Evolutionary conservation across 805 yeast genomes (phyloP).

Genomic region (Wickerhamomyces xylosicus): DNA sequence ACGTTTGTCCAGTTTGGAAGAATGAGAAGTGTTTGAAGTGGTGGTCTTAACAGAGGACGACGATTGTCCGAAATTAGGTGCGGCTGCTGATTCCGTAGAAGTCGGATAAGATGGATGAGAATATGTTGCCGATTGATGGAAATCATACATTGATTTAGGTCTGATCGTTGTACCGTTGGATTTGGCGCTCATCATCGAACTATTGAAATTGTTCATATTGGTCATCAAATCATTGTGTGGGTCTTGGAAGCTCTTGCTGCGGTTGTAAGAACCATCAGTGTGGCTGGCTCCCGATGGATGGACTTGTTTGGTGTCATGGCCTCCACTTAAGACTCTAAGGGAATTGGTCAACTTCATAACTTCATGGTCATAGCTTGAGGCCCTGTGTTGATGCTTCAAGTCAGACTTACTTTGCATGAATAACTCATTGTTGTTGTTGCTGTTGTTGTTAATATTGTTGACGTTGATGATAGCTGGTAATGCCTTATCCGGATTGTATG

Average conservation of each 20-base stretch:
- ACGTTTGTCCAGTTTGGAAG: slow-evolving; percentile 7
- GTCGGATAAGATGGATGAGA: not conserved
- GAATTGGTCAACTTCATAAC: not conserved
- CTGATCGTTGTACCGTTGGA: slow-evolving; percentile 15
- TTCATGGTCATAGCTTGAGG: not conserved
- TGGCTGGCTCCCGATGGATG: no score
- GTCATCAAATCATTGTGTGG: not conserved
- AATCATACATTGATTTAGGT: slow-evolving; percentile 18
- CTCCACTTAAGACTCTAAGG: no score
- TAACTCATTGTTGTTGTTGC: no score
- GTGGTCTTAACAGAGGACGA: no score
- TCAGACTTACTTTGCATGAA: no score
- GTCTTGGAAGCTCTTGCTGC: not conserved
- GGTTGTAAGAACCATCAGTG: slow-evolving; percentile 7
- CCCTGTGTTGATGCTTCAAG: no score
- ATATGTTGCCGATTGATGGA: slow-evolving; percentile 5
- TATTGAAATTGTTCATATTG: slow-evolving; percentile 6
- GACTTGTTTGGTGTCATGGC: no score
- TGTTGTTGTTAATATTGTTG: no score
- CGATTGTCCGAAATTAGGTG: no score
- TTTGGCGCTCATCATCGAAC: slow-evolving; percentile 11
- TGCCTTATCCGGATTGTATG: slow-evolving; percentile 13
- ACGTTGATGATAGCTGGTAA: not conserved
- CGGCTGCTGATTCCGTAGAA: slow-evolving; percentile 5
- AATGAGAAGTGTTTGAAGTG: not conserved